Base-by-base conservation (phyloP, 2,329 filamentous ascomycete genomes). In the Sphaerostilbella broomeana region DNA sequence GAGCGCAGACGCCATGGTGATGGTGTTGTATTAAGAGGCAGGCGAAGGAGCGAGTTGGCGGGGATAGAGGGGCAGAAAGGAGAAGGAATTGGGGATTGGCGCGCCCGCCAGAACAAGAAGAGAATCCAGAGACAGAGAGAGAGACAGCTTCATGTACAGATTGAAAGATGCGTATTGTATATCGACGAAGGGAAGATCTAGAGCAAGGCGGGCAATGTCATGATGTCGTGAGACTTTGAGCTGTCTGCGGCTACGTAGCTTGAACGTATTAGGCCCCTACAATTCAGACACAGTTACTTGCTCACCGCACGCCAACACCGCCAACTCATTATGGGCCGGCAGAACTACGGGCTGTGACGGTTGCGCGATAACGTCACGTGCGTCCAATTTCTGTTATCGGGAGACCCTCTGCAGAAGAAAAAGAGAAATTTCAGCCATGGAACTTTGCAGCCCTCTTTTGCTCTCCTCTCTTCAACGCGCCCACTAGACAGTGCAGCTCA, bases 1-100 rank as follows among this genome's bases (percentile, higher is more conserved):
- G 58, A 98, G 63, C 50, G 92, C 92, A 45, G 92, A 98, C 54
- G 92, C 92, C 92, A 98, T 98, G 61, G 54, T 73, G 66, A 56
- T 31, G 43, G 40, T 44, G 36, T 42, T 41, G 42, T 35, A 27
- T 36, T 12, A 40, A 48, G 44, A 50, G 48, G 48, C 50, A 49
- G 51, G 52, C 49, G 46, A 44, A 41, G 44, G 46, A 50, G 46
- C 42, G 43, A 46, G 37, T 43, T 40, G 44, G 46, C 42, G 25
- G 38, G 35, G 42, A 26, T 30, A 39, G 45, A 49, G 48, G 47
- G 49, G 49, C 38, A 44, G 46, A 51, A 50, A 55, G 48, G 53
- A 51, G 49, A 46, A 35, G 43, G 25, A 27, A 24, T 39, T 27
- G 22, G 28, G 27, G 36, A 38, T 42, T 41, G 45, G 46, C 45